Evolutionary conservation across 345 rosid species (phyloP), one percentile per base, ranked within the genome.

Genomic region (Raphanus raphanistrum): DNA sequence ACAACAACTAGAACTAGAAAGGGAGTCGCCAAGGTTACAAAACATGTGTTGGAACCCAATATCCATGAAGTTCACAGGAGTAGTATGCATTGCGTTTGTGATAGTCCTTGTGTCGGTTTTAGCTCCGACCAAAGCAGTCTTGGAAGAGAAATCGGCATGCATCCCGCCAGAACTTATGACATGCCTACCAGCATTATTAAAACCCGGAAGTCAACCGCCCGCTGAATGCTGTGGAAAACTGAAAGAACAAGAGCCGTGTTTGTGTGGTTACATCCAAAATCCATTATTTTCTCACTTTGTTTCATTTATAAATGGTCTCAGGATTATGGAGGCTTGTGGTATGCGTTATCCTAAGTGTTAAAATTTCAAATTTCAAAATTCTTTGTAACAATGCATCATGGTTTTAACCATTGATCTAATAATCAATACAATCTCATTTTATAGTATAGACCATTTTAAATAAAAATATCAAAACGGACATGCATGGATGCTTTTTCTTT

Each of bases 221-320:
- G 0, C 2, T 0, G 2, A 33, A 29, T 88, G 94, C 82, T 92
- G 94, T 76, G 33, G 8, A 64, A 90, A 82, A 65, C 10, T 86
- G 76, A 84, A 73, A 77, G 84, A 86, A 80, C 91, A 89, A 86
- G 26, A 50, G 76, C 76, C 92, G 0, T 89, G 94, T 79, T 68
- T 91, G 5, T 91, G 92, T 32, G 81, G 76, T 21, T 89, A 87
- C 84, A 60, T 87, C 1, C 78, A 50, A 69, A 17, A 86, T 32
- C 94, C 92, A 0, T 15, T 4, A 6, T 50, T 82, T 33, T 50
- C 9, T 50, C 80, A 72, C 27, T 88, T 26, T 70, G 66, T 83
- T 9, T 58, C 77, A 76, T 71, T 84, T 2, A 83, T 84, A 28
- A 84, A 73, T 10, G 87, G 87, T 5, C 74, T 17, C 3, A 81